Conservation (phyloP, 441 rosid species). For the Manihot esculenta region DNA sequence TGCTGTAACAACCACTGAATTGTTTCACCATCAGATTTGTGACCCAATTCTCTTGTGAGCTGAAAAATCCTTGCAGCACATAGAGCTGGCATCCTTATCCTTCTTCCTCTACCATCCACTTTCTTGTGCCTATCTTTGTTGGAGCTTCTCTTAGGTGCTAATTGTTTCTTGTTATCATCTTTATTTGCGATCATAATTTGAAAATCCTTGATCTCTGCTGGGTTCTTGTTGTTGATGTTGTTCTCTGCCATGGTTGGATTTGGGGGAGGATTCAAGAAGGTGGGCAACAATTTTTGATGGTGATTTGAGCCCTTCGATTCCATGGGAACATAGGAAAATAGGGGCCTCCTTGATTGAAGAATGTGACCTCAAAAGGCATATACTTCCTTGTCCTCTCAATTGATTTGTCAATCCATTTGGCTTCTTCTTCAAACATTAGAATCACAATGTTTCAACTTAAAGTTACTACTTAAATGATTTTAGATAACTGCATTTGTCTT, state of each 20-base stretch:
- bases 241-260: constrained; percentile 35
- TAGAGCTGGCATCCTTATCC: constrained; percentile 96
- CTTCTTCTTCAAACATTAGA: constrained; percentile 37
- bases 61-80: constrained; percentile 96
- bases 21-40: constrained; percentile 93
- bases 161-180: constrained; percentile 49
- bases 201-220: constrained; percentile 68
- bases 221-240: constrained; percentile 37
- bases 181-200: constrained; percentile 63
- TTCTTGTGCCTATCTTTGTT: constrained; percentile 94
- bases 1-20: constrained; percentile 92
- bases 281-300: constrained; percentile 36
- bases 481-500: constrained; percentile 15
- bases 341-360: constrained; percentile 37
- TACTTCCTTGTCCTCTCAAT: constrained; percentile 28
- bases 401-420: constrained; percentile 30
- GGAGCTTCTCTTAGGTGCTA: constrained; percentile 80
- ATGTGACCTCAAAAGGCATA: constrained; percentile 36
- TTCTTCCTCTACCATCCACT: constrained; percentile 92
- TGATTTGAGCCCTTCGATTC: constrained; percentile 56
- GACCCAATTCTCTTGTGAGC: constrained; percentile 90
- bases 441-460: constrained; percentile 45
- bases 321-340: constrained; percentile 47
- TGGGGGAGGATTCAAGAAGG: constrained; percentile 55
- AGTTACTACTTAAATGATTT: constrained; percentile 32